Evolutionary conservation across 208 protist genomes (phyloP).

Genomic region (Acanthamoeba lenticulata): DNA sequence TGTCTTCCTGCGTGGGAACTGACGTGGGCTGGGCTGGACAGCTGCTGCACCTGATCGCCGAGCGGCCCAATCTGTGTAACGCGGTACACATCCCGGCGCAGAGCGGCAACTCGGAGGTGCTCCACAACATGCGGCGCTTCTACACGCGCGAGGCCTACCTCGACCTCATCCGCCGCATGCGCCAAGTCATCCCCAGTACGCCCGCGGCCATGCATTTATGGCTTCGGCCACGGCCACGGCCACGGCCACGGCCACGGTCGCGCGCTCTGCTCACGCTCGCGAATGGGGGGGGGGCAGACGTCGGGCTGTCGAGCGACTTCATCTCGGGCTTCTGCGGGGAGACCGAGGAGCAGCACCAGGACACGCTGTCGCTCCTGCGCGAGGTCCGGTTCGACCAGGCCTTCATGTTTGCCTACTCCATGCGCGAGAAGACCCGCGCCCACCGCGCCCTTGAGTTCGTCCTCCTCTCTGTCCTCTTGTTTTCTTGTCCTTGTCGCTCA

Average conservation of each 20-base stretch:
- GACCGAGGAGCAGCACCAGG: slow-evolving; percentile 83
- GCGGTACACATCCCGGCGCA: slow-evolving; percentile 89
- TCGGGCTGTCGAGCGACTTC: slow-evolving; percentile 83
- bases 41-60: slow-evolving; percentile 83
- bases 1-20: neutral
- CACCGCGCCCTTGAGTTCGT: slow-evolving; percentile 72
- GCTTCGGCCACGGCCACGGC: neutral
- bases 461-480: neutral
- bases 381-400: slow-evolving; percentile 73
- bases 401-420: slow-evolving; percentile 87
- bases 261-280: neutral
- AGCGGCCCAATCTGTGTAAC: slow-evolving; percentile 88
- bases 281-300: neutral
- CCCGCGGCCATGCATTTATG: neutral
- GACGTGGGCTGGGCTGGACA: neutral
- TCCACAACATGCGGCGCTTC: slow-evolving; percentile 88
- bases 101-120: slow-evolving; percentile 77
- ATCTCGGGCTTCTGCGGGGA: slow-evolving; percentile 89
- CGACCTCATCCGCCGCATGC: slow-evolving; percentile 79
- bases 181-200: slow-evolving; percentile 79
- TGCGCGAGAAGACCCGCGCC: slow-evolving; percentile 87
- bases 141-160: slow-evolving; percentile 88
- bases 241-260: neutral
- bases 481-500: neutral
- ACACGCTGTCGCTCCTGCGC: slow-evolving; percentile 79